Evolutionary conservation across 306 rosid species (phyloP).

Genomic region (Ormosia emarginata): DNA sequence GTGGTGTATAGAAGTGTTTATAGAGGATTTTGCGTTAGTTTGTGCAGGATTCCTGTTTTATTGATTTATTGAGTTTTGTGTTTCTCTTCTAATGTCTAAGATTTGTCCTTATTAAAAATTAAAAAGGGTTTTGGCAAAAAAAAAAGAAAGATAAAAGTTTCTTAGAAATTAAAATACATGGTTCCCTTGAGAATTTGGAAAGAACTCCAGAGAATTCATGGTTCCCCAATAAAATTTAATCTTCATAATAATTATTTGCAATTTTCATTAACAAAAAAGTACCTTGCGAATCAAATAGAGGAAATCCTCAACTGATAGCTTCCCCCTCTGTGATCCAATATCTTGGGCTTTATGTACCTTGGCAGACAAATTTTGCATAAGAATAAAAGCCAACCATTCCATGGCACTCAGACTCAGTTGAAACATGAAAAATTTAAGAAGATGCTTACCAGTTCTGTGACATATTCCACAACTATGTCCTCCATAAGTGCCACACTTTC

Average conservation of each 20-base stretch:
- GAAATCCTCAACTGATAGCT: constrained; percentile 84
- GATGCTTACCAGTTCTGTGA: constrained; percentile 68
- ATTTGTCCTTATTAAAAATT: neutral
- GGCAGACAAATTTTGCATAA: constrained; percentile 1
- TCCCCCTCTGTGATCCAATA: constrained; percentile 86
- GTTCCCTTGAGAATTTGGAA: neutral
- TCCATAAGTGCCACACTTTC: constrained; percentile 89
- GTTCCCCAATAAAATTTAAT: neutral
- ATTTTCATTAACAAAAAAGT: neutral
- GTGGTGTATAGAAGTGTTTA: neutral
- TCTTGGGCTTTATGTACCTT: constrained; percentile 96
- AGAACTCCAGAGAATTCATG: neutral
- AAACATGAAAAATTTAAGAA: neutral
- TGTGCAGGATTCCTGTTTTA: neutral
- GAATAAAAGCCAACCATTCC: constrained; percentile 14
- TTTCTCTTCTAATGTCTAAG: neutral
- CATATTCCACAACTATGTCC: constrained; percentile 85
- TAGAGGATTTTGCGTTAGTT: neutral
- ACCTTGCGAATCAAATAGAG: constrained; percentile 92
- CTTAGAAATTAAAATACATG: neutral
- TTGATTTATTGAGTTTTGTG: neutral
- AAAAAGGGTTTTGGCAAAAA: neutral
- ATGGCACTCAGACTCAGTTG: neutral
- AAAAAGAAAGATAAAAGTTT: neutral
- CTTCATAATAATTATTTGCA: neutral